Percentiles rank a stretch among this genome's conserved stretches.
Evolutionary conservation across 495 filamentous ascomycete species (phyloP).

Genomic region (Lepraria neglecta): DNA sequence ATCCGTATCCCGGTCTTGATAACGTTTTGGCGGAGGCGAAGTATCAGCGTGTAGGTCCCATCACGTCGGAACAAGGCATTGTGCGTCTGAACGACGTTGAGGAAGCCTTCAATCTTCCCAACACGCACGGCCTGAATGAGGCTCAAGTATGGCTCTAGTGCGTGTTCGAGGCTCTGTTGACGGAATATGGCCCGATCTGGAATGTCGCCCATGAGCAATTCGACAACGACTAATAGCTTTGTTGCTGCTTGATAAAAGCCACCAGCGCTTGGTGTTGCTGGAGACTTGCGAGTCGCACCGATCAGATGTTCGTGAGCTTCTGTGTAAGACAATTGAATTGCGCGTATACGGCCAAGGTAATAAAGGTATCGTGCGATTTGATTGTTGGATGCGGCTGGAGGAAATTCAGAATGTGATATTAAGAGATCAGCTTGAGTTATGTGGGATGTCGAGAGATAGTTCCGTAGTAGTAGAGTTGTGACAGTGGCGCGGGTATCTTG

Average conservation of each 20-base stretch:
- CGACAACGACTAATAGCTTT: slow-evolving; percentile 89
- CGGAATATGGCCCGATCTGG: slow-evolving; percentile 92
- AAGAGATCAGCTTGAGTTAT: slow-evolving; percentile 94
- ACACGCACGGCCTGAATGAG: slow-evolving; percentile 93
- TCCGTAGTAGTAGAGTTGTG: slow-evolving; percentile 88
- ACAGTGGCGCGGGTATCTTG: slow-evolving; percentile 92
- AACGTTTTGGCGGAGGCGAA: slow-evolving; percentile 92
- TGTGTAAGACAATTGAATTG: slow-evolving; percentile 92
- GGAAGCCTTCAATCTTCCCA: slow-evolving; percentile 86
- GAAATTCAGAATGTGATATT: slow-evolving; percentile 91
- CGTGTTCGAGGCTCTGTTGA: slow-evolving; percentile 71
- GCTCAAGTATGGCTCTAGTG: slow-evolving; percentile 84
- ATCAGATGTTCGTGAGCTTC: slow-evolving; percentile 93
- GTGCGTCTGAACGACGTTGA: slow-evolving; percentile 72
- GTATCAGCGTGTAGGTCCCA: slow-evolving; percentile 89
- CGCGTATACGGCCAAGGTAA: slow-evolving; percentile 91
- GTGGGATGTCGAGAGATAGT: slow-evolving; percentile 92
- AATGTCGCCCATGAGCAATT: slow-evolving; percentile 97
- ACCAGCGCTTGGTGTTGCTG: slow-evolving; percentile 76
- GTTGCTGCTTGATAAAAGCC: slow-evolving; percentile 94
- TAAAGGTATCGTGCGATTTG: slow-evolving; percentile 95
- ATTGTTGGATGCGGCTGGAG: slow-evolving; percentile 87
- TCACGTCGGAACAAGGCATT: slow-evolving; percentile 81
- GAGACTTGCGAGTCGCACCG: slow-evolving; percentile 88
- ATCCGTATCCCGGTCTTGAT: slow-evolving; percentile 99